Conservation (phyloP, 169 alveolate genomes). For the Plasmodium relictum region DNA sequence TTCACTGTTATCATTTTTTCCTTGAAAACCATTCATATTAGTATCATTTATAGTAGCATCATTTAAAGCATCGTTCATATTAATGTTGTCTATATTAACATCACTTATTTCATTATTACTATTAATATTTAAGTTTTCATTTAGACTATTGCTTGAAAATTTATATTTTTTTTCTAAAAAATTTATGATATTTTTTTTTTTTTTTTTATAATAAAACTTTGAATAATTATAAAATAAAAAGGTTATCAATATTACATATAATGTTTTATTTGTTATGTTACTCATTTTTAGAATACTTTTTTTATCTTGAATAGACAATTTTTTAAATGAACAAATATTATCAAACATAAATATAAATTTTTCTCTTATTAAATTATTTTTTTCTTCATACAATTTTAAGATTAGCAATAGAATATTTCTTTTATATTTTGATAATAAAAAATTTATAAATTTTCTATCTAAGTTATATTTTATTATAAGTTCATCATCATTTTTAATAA, state of each 20-base stretch:
- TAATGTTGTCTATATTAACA: background rate
- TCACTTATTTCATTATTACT: background rate
- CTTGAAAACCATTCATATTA: background rate
- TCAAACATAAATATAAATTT: conserved; percentile 52
- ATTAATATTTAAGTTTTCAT: background rate
- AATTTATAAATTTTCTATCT: conserved; percentile 50
- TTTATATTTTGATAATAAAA: conserved; percentile 51
- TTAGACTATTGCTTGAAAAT: background rate
- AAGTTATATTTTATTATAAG: conserved; percentile 62
- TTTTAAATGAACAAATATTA: conserved; percentile 37
- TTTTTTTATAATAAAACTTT: conserved; percentile 45
- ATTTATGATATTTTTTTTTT: conserved; percentile 31
- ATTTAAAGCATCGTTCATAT: conserved; percentile 17
- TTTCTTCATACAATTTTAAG: conserved; percentile 45
- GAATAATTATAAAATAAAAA: conserved; percentile 67
- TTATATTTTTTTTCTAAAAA: conserved; percentile 47
- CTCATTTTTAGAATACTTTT: conserved; percentile 64
- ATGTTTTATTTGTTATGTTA: conserved; percentile 55
- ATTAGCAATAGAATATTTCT: conserved; percentile 39
- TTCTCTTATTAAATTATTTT: conserved; percentile 25
- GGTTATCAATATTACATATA: conserved; percentile 33
- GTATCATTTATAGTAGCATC: background rate
- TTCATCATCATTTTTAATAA: conserved; percentile 61
- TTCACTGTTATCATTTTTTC: background rate
- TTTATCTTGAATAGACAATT: conserved; percentile 32